Base-by-base conservation (phyloP, 179 eudicot genomes). In the Drosera spatulata region DNA sequence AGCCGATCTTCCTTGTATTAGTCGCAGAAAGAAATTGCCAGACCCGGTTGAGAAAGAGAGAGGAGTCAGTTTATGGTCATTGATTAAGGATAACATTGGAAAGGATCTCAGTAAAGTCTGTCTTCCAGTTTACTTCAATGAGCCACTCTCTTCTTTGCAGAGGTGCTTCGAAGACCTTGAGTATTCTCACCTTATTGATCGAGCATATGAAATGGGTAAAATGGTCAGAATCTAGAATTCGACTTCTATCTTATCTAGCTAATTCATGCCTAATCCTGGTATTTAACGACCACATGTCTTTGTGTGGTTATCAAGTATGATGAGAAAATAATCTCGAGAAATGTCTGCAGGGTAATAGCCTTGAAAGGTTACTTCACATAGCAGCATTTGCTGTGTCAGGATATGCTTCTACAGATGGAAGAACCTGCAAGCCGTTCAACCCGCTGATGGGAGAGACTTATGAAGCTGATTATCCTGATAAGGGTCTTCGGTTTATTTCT, bases 321-420 rank as follows among this genome's bases (percentile, higher is more conserved):
- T 22, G 33, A 22, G 33, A 22, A 10, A 33, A 6, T 53, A 0
- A 53, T 6, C 41, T 37, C 12, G 8, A 37, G 41, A 53, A 66
- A 61, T 45, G 51, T 57, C 64, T 55, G 42, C 53, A 83, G 89
- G 89, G 89, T 50, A 79, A 83, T 70, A 76, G 71, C 64, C 86
- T 83, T 61, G 79, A 81, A 86, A 75, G 86, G 77, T 72, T 79
- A 61, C 73, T 84, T 50, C 74, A 79, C 65, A 82, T 84, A 61
- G 89, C 89, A 55, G 89, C 89, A 56, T 84, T 81, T 79, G 89
- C 89, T 58, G 82, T 84, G 54, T 84, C 89, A 46, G 86, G 89
- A 15, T 84, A 84, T 74, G 80, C 89, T 63, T 80, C 82, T 50
- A 84, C 86, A 9, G 84, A 81, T 46, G 85, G 84, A 66, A 74